Conservation (phyloP, 257 asterid genomes). For the Linaria vulgaris region DNA sequence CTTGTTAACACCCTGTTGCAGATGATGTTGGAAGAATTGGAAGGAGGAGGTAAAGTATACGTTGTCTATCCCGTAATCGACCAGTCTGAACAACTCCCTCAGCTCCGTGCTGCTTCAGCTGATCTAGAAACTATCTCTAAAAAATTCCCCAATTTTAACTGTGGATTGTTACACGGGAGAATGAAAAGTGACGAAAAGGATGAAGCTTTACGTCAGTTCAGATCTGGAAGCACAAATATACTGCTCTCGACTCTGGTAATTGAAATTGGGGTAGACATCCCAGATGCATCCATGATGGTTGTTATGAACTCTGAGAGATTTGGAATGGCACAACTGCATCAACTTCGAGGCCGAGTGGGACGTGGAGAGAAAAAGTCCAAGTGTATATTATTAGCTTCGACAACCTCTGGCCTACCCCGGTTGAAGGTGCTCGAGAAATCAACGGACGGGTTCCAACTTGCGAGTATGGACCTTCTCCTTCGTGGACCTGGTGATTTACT, state of each 20-base stretch:
- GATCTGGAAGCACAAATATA: conserved; percentile 74
- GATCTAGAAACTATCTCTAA: conserved; percentile 65
- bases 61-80: conserved; percentile 82
- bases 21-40: conserved; percentile 85
- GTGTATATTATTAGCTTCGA: conserved; percentile 64
- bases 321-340: conserved; percentile 92
- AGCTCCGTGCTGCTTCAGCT: conserved; percentile 85
- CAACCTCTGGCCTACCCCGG: conserved; percentile 58
- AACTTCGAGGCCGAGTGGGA: conserved; percentile 93
- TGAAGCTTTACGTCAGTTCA: conserved; percentile 66
- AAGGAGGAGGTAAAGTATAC: conserved; percentile 75
- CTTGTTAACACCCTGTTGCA: conserved; percentile 31
- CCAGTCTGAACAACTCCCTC: conserved; percentile 91
- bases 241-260: conserved; percentile 91
- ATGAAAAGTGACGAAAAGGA: conserved; percentile 83
- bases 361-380: conserved; percentile 83
- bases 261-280: conserved; percentile 93
- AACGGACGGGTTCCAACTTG: conserved; percentile 77
- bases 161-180: conserved; percentile 87
- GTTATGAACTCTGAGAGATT: conserved; percentile 95
- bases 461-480: conserved; percentile 82
- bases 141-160: conserved; percentile 54
- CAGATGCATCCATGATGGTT: conserved; percentile 98
- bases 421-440: conserved; percentile 83
- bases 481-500: conserved; percentile 98